Conservation (phyloP, 495 filamentous ascomycete species). For the Xylaria scruposa region DNA sequence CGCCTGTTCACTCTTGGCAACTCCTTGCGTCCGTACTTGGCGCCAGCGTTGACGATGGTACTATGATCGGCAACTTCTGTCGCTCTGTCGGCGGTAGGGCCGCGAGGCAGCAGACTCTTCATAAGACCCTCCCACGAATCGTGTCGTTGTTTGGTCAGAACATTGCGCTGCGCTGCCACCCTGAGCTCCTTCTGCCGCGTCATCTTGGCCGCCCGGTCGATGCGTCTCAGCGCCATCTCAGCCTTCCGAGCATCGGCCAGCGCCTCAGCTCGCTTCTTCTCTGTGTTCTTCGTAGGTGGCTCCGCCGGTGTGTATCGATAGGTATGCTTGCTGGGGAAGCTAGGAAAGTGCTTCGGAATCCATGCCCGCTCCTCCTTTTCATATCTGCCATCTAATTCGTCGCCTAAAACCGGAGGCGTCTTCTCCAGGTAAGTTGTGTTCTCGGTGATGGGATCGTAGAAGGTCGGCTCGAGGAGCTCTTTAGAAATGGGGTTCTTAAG, state of each 20-base stretch:
- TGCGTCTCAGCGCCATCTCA: slow-evolving; percentile 51
- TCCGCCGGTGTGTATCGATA: slow-evolving; percentile 51
- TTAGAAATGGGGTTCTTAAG: slow-evolving; percentile 48
- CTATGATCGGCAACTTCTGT: slow-evolving; percentile 62
- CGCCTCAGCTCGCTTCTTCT: slow-evolving; percentile 51
- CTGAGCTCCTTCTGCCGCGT: slow-evolving; percentile 57
- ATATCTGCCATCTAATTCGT: slow-evolving; percentile 49
- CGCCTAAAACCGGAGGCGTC: slow-evolving; percentile 44
- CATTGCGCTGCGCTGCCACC: slow-evolving; percentile 44
- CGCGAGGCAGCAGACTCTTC: slow-evolving; percentile 45
- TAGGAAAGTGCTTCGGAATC: slow-evolving; percentile 52
- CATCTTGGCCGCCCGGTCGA: slow-evolving; percentile 55
- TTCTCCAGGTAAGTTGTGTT: slow-evolving; percentile 39
- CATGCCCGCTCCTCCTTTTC: slow-evolving; percentile 50
- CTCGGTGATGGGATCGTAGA: slow-evolving; percentile 37
- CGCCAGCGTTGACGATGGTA: slow-evolving; percentile 54
- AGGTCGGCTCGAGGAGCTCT: slow-evolving; percentile 40
- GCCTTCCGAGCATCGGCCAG: slow-evolving; percentile 53
- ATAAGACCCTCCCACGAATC: slow-evolving; percentile 52
- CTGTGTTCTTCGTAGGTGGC: slow-evolving; percentile 42
- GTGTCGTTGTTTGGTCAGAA: slow-evolving; percentile 44
- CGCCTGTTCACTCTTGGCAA: slow-evolving; percentile 38
- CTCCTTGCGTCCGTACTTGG: slow-evolving; percentile 43
- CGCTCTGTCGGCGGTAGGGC: slow-evolving; percentile 44
- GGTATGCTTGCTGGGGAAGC: slow-evolving; percentile 54